A percentile compares a stretch with the other conserved stretches of the same genome.
Conservation (phyloP, 2,329 filamentous ascomycete genomes). For the Botryotinia convoluta region DNA sequence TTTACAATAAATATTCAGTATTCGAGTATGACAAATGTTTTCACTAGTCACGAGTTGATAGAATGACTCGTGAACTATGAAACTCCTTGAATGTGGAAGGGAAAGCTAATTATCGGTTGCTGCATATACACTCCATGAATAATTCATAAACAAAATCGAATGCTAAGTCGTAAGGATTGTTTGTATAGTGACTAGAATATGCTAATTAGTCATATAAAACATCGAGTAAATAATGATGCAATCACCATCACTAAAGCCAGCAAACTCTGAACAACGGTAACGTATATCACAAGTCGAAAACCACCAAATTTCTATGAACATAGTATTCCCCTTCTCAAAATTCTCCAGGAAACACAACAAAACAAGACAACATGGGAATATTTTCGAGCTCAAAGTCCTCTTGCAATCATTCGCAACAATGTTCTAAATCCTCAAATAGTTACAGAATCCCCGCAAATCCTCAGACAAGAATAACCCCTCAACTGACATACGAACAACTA, state of each 20-base stretch:
- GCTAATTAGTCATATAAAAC: no score
- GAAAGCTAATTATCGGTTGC: not conserved
- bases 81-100: not conserved
- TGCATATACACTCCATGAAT: not conserved
- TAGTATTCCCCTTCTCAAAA: not conserved
- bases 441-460: not conserved
- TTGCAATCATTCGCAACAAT: not conserved
- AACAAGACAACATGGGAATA: not conserved
- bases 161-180: not conserved
- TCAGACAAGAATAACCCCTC: not conserved
- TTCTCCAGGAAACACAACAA: not conserved
- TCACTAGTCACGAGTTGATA: not conserved
- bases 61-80: not conserved
- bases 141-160: not conserved
- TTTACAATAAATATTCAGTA: fast-evolving
- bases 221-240: no score
- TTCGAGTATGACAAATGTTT: not conserved
- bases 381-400: not conserved
- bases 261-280: not conserved
- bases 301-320: not conserved
- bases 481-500: not conserved
- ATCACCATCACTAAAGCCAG: not conserved
- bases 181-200: not conserved
- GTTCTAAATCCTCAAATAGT: not conserved
- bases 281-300: not conserved